Conservation (phyloP, 2,329 filamentous ascomycete genomes). For the Capronia americana region DNA sequence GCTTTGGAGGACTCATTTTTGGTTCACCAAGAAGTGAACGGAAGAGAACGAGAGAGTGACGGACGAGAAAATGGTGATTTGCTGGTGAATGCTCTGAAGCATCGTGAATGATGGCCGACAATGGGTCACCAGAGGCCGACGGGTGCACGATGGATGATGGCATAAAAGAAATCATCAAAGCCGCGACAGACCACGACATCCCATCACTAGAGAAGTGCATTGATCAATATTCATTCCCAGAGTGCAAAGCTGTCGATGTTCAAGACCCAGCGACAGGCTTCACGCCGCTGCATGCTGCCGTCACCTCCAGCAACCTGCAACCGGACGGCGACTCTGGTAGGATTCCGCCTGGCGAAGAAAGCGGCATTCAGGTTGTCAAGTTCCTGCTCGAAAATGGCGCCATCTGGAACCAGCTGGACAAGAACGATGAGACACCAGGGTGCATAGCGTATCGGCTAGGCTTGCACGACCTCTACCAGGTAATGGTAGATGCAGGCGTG, state of each 20-base stretch:
- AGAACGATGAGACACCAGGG: slow-evolving; percentile 85
- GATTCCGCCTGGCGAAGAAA: slow-evolving; percentile 43
- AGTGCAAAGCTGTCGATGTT: slow-evolving; percentile 68
- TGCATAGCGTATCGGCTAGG: slow-evolving; percentile 78
- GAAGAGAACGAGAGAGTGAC: background rate
- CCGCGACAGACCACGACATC: slow-evolving; percentile 71
- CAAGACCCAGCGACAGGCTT: slow-evolving; percentile 86
- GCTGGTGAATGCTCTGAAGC: background rate
- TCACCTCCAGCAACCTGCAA: slow-evolving; percentile 69
- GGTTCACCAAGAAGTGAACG: background rate
- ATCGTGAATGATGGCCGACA: background rate
- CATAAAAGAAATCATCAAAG: slow-evolving; percentile 64
- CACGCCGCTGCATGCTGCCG: slow-evolving; percentile 87
- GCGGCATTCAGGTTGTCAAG: slow-evolving; percentile 64
- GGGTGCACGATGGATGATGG: background rate
- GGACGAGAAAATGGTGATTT: background rate
- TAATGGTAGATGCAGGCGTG: slow-evolving; percentile 88
- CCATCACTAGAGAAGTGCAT: slow-evolving; percentile 58
- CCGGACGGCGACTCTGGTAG: slow-evolving; percentile 41
- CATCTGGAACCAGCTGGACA: slow-evolving; percentile 96
- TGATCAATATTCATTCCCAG: slow-evolving; percentile 38
- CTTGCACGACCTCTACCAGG: slow-evolving; percentile 73
- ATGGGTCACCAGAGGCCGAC: background rate
- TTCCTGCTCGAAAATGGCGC: slow-evolving; percentile 85
- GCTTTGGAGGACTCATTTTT: background rate